Evolutionary conservation across 2,329 filamentous ascomycete species (phyloP).

Genomic region (Xylariaceae sp.): DNA sequence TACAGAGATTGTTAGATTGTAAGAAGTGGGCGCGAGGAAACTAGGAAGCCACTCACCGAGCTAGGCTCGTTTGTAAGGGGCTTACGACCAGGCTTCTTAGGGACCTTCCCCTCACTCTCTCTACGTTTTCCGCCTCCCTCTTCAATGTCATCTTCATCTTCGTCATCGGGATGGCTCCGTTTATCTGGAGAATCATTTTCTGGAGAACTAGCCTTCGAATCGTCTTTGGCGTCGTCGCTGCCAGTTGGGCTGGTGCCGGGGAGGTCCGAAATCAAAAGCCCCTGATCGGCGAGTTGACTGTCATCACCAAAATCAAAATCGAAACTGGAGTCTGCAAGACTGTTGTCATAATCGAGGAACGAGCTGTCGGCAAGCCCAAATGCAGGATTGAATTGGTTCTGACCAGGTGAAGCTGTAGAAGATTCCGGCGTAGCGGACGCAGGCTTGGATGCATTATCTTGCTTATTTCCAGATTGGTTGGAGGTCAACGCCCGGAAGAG

Average conservation of each 20-base stretch:
- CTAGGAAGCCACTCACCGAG: slow-evolving; percentile 64
- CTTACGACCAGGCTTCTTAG: slow-evolving; percentile 96
- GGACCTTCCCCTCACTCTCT: slow-evolving; percentile 77
- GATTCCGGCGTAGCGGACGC: slow-evolving; percentile 46
- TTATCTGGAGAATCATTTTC: slow-evolving; percentile 64
- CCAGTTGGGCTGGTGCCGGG: slow-evolving; percentile 44
- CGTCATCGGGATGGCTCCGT: slow-evolving; percentile 67
- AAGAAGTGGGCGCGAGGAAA: slow-evolving; percentile 12
- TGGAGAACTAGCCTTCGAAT: slow-evolving; percentile 54
- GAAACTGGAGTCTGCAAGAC: slow-evolving; percentile 64
- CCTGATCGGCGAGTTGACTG: slow-evolving; percentile 47
- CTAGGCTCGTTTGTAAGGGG: slow-evolving; percentile 93
- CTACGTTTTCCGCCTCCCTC: slow-evolving; percentile 60
- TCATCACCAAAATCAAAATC: slow-evolving; percentile 62
- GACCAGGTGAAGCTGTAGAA: slow-evolving; percentile 46
- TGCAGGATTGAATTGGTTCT: slow-evolving; percentile 37
- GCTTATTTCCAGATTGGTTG: slow-evolving; percentile 46
- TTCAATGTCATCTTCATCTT: slow-evolving; percentile 58
- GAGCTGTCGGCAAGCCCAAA: slow-evolving; percentile 68
- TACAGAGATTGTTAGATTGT: slow-evolving; percentile 37
- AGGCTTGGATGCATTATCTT: slow-evolving; percentile 34
- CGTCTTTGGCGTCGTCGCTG: slow-evolving; percentile 24
- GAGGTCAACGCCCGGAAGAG: slow-evolving; percentile 73
- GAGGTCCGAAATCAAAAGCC: slow-evolving; percentile 68
- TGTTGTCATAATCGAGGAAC: slow-evolving; percentile 78